Conservation (phyloP, 1,284 basidiomycete genomes). For the Clitocybe nebularis region DNA sequence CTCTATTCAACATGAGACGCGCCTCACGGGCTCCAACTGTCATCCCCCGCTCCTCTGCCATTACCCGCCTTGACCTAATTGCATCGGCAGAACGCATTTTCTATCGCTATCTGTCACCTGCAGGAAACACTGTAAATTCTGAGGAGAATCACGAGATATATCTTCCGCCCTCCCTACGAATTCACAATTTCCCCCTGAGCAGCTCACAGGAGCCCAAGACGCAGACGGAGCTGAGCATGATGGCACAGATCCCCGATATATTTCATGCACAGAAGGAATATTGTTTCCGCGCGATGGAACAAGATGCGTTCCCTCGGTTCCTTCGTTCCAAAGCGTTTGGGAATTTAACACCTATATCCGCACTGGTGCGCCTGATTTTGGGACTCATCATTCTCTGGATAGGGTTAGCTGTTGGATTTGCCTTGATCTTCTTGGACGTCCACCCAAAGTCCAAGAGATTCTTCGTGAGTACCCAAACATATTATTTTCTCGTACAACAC, state of each 20-base stretch:
- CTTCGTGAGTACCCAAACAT: slow-evolving; percentile 67
- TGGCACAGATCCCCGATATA: slow-evolving; percentile 94
- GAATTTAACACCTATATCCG: slow-evolving; percentile 89
- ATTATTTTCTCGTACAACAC: neutral
- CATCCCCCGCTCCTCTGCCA: slow-evolving; percentile 87
- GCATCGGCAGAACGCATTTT: slow-evolving; percentile 95
- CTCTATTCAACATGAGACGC: slow-evolving; percentile 66
- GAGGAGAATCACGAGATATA: slow-evolving; percentile 89
- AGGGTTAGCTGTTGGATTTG: slow-evolving; percentile 84
- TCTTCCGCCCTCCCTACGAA: slow-evolving; percentile 81
- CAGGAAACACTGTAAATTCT: slow-evolving; percentile 58
- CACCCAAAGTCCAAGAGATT: slow-evolving; percentile 87
- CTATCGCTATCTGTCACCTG: slow-evolving; percentile 84
- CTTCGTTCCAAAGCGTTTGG: slow-evolving; percentile 95
- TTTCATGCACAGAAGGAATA: slow-evolving; percentile 98
- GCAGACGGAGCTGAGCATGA: slow-evolving; percentile 66
- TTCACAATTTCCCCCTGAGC: slow-evolving; percentile 74
- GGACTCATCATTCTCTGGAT: slow-evolving; percentile 92
- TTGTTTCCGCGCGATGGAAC: slow-evolving; percentile 95
- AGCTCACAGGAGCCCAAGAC: slow-evolving; percentile 68
- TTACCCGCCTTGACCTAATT: slow-evolving; percentile 86
- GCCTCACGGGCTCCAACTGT: slow-evolving; percentile 81
- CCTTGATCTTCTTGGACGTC: slow-evolving; percentile 91
- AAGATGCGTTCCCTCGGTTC: slow-evolving; percentile 97
- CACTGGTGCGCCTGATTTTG: slow-evolving; percentile 78